A percentile compares a stretch with the other conserved stretches of the same genome.
phyloP scores from a whole-genome alignment of 1,139 yeast species.

The Scheffersomyces quercinus region DNA sequence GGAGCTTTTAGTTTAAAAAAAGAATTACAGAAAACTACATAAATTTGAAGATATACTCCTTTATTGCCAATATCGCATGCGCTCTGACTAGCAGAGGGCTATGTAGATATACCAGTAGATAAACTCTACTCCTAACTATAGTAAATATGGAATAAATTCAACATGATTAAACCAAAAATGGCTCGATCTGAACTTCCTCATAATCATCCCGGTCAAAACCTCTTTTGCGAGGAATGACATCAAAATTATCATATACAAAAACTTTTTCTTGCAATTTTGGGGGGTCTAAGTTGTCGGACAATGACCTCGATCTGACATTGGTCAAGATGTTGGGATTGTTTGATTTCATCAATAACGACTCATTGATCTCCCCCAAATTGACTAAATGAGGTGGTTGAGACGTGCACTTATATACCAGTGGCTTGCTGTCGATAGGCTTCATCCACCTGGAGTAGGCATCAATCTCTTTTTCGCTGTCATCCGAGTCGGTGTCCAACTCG shows the following conservation, averaged over 20 bases:
- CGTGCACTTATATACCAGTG: not conserved
- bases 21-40: too few species aligned
- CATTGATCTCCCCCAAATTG: conserved; percentile 4
- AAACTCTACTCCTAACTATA: too few species aligned
- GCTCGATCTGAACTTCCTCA: not conserved
- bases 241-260: not conserved
- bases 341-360: conserved; percentile 4
- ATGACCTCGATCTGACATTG: conserved; percentile 15
- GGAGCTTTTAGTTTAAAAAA: too few species aligned
- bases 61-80: too few species aligned
- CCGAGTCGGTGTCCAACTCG: conserved; percentile 1
- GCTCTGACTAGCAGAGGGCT: too few species aligned
- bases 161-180: too few species aligned
- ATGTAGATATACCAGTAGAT: too few species aligned
- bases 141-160: too few species aligned
- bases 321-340: conserved; percentile 9
- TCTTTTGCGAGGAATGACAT: not conserved
- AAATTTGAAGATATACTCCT: too few species aligned
- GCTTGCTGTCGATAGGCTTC: not conserved
- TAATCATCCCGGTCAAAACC: not conserved
- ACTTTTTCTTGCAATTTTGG: not conserved
- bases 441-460: not conserved
- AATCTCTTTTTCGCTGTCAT: not conserved
- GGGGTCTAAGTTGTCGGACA: conserved; percentile 44
- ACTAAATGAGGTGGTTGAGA: conserved; percentile 6